These are phyloP conservation scores for Adansonia rubrostipa DNA, from an alignment of 441 rosid genomes.

Conservation along the genomic window DNA sequence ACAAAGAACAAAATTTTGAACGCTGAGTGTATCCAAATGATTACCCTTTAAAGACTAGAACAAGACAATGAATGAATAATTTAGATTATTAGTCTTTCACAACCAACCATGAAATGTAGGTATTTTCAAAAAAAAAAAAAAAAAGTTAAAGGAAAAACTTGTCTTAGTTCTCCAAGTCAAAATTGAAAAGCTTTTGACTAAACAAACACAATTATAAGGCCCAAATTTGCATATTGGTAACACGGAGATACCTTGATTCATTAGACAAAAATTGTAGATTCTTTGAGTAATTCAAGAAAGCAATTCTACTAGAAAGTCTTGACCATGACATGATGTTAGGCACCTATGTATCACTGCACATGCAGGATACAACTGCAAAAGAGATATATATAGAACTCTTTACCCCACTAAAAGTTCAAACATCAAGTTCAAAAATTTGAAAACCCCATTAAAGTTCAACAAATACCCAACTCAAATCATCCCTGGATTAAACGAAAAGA, in stretches of 20 bases:
- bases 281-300: slow-evolving; percentile 16
- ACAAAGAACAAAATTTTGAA: background rate
- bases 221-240: background rate
- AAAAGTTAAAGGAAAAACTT: too few relatives aligned
- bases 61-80: background rate
- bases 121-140: background rate
- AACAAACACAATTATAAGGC: background rate
- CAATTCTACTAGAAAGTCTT: slow-evolving; percentile 30
- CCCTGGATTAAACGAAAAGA: background rate
- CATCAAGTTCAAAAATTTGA: background rate
- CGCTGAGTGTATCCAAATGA: background rate
- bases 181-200: background rate
- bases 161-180: background rate
- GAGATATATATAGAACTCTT: background rate
- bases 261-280: slow-evolving; percentile 17
- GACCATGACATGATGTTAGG: slow-evolving; percentile 33
- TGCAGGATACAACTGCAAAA: background rate
- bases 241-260: slow-evolving; percentile 32
- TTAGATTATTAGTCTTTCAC: background rate
- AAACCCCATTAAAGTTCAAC: background rate
- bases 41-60: background rate
- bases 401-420: background rate
- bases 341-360: background rate
- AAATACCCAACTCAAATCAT: background rate
- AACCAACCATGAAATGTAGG: background rate